Evolutionary conservation across 1,139 yeast genomes (phyloP), one percentile per base, ranked within the genome.

Genomic region (Lodderomyces orthopsilosis): DNA sequence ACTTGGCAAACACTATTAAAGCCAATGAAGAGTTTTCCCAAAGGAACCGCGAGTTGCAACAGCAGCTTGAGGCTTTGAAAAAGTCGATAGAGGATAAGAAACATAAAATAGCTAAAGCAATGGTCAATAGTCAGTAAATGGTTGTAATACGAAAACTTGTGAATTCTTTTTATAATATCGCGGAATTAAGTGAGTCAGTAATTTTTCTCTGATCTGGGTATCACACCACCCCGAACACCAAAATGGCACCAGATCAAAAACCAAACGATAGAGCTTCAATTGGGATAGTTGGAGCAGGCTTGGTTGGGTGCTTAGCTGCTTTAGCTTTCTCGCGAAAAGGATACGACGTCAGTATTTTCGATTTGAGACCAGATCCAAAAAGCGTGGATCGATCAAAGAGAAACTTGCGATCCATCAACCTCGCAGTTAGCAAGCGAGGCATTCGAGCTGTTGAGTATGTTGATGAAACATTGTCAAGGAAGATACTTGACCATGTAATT

Each of bases 221-320:
- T n/a, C n/a, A n/a, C n/a, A n/a, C n/a, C n/a, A n/a, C n/a, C n/a
- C n/a, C n/a, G n/a, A n/a, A n/a, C n/a, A n/a, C n/a, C 30, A 36
- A 28, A 6, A 28, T 13, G 17, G 10, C 23, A 3, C 4, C 37
- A 5, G 12, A 33, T 9, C 13, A 33, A 18, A 18, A 14, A 6
- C 18, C 10, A 5, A 17, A 10, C 13, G 22, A 33, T 18, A 33
- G 23, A 18, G 8, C 15, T 34, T 34, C 37, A 28, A 33, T 81
- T 10, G 86, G 79, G 1, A 71, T 84, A 32, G 76, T 83, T 12
- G 91, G 94, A 1, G 96, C 95, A 1, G 98, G 98, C 0, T 77
- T 88, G 3, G 97, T 91, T 3, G 98, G 98, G 1, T 78, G 94
- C 44, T 70, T 89, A n/a, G 79, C 93, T 0, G 95, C 96, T 0